phyloP scores from a whole-genome alignment of 495 filamentous ascomycete species.

The Saxispiralis lemnorum region DNA sequence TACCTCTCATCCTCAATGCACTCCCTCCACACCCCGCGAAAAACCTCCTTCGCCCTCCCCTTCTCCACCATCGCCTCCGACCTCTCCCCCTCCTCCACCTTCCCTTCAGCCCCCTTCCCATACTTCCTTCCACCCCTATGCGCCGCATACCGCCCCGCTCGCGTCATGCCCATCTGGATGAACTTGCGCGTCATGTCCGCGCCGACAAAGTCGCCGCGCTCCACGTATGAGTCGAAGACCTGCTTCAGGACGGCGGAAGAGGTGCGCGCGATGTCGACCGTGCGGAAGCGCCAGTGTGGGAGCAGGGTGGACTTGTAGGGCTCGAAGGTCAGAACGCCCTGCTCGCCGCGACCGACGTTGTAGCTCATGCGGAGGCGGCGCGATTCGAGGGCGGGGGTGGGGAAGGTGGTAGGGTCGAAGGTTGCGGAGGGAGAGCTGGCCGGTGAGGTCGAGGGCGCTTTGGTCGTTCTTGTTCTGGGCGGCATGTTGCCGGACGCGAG shows the following conservation, averaged over 20 bases:
- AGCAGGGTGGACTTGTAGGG: slow-evolving; percentile 36
- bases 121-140: slow-evolving; percentile 34
- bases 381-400: slow-evolving; percentile 10
- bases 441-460: neutral
- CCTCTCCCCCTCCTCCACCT: slow-evolving; percentile 17
- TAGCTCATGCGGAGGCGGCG: slow-evolving; percentile 27
- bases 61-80: slow-evolving; percentile 21
- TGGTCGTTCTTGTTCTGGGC: neutral
- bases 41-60: slow-evolving; percentile 20
- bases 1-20: slow-evolving; percentile 28
- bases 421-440: neutral
- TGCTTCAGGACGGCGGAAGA: slow-evolving; percentile 25
- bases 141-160: slow-evolving; percentile 34
- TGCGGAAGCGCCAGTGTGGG: slow-evolving; percentile 34
- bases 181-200: slow-evolving; percentile 39
- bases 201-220: slow-evolving; percentile 32
- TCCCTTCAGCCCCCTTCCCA: slow-evolving; percentile 10
- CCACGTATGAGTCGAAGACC: slow-evolving; percentile 27
- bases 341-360: slow-evolving; percentile 35
- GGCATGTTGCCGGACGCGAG: neutral
- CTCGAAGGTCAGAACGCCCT: slow-evolving; percentile 35
- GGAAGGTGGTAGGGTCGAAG: neutral
- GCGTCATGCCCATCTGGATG: slow-evolving; percentile 39
- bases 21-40: slow-evolving; percentile 27
- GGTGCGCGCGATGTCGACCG: slow-evolving; percentile 24